phyloP scores from a whole-genome alignment of 179 eudicot genomes.

The Silene noctiflora region DNA sequence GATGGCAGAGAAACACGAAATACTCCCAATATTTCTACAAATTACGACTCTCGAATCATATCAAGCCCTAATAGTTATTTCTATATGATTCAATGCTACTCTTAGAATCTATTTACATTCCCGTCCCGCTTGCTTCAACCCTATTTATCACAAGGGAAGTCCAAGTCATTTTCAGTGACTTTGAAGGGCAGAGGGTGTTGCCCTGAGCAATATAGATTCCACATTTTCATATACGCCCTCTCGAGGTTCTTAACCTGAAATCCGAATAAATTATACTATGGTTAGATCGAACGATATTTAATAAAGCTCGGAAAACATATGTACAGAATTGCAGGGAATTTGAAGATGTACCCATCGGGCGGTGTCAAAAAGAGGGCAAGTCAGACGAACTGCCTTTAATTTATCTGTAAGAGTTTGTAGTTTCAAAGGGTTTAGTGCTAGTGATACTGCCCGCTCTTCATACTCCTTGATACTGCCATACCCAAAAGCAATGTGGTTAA shows the following conservation, averaged over 20 bases:
- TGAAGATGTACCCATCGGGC: constrained; percentile 63
- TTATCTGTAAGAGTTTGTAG: constrained; percentile 55
- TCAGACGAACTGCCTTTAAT: constrained; percentile 66
- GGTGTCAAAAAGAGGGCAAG: constrained; percentile 86
- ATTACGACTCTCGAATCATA: constrained; percentile 2
- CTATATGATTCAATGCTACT: constrained; percentile 12
- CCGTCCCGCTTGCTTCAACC: constrained; percentile 12
- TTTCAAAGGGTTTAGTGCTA: constrained; percentile 66
- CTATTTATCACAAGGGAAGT: constrained; percentile 40
- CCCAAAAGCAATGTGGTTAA: constrained; percentile 8
- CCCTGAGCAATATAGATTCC: constrained; percentile 44
- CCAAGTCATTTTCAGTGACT: constrained; percentile 39
- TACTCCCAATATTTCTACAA: neutral
- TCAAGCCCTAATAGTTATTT: neutral
- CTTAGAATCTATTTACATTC: constrained; percentile 34
- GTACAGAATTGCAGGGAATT: neutral
- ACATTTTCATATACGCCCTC: constrained; percentile 45
- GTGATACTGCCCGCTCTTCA: constrained; percentile 74
- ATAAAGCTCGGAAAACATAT: neutral
- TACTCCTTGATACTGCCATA: constrained; percentile 72
- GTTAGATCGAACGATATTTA: neutral
- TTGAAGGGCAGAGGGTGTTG: constrained; percentile 35
- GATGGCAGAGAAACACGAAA: neutral
- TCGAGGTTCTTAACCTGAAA: constrained; percentile 49
- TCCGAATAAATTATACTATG: neutral